Evolutionary conservation across 2,329 filamentous ascomycete species (phyloP), one percentile per base, ranked within the genome.

Genomic region (Pyricularia sp.): DNA sequence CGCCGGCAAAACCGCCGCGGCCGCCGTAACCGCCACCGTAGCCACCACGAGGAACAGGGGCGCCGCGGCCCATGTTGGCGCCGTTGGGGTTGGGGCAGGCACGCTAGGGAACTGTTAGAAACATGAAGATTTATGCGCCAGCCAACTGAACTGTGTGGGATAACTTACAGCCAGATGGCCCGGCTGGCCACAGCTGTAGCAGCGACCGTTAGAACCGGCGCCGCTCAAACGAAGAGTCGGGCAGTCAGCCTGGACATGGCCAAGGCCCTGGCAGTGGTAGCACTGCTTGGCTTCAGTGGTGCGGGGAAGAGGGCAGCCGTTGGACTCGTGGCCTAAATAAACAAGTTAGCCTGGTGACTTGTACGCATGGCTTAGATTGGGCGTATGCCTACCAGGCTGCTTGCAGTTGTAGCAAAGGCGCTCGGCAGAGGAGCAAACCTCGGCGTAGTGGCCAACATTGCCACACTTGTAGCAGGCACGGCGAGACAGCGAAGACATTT

Each of bases 281-380:
- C 95, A 99, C 86, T 99, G 95, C 89, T 99, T 99, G 68, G 93
- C 93, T 84, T 99, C 95, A 73, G 95, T 97, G 71, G 94, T 97
- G 81, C 95, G 91, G 77, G 95, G 95, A 78, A 94, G 90, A 75
- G 95, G 95, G 87, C 95, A 99, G 80, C 91, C 92, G 84, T 97
- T 98, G 73, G 94, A 98, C 85, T 99, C 95, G 82, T 99, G 95
- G 79, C 93, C 91, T 55, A 55, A n/a, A n/a, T n/a, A n/a, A 6
- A 2, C 17, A n/a, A 11, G 42, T 55, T n/a, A 55, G 42, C 20
- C 20, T 71, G 92, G 92, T 83, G 94, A 91, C 85, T 94, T 94
- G 89, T 88, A 88, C 90, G 71, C 69, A 67, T 12, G 55, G 74
- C 73, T 33, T 11, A 36, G 23, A 30, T 65, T 14, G 28, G 31